A percentile compares a stretch with the other conserved stretches of the same genome.
These are phyloP conservation scores for Camellia japonica DNA, from an alignment of 148 eudicot genomes.

Conservation along the genomic window DNA sequence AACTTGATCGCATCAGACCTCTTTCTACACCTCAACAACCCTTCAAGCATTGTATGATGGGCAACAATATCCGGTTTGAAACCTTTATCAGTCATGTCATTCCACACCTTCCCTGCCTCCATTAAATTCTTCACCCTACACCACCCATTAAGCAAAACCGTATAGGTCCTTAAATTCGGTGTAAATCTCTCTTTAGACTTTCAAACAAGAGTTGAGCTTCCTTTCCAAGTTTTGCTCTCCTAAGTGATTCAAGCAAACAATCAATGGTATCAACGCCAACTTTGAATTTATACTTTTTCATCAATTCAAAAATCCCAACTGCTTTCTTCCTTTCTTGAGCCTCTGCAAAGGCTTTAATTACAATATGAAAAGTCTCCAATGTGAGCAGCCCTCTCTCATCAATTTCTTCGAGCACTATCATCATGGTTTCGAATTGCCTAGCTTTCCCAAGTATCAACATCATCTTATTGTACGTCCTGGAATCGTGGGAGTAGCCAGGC, in stretches of 20 bases:
- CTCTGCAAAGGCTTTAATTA: slow-evolving; percentile 63
- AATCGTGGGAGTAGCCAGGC: slow-evolving; percentile 54
- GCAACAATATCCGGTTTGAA: slow-evolving; percentile 73
- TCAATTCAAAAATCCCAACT: slow-evolving; percentile 72
- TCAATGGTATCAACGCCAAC: slow-evolving; percentile 65
- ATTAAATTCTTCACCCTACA: slow-evolving; percentile 67
- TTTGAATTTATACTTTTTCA: slow-evolving; percentile 71
- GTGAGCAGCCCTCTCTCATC: slow-evolving; percentile 69
- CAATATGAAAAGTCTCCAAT: slow-evolving; percentile 61
- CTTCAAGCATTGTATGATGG: slow-evolving; percentile 81
- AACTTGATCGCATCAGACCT: slow-evolving; percentile 74
- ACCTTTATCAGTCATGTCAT: slow-evolving; percentile 79
- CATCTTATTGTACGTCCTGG: slow-evolving; percentile 70
- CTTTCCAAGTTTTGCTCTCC: slow-evolving; percentile 66
- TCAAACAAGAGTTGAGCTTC: slow-evolving; percentile 72
- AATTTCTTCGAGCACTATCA: slow-evolving; percentile 75
- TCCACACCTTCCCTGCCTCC: slow-evolving; percentile 88
- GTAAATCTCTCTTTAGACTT: slow-evolving; percentile 56
- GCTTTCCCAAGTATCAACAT: slow-evolving; percentile 71
- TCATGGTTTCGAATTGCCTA: slow-evolving; percentile 86
- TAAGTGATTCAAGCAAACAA: slow-evolving; percentile 63
- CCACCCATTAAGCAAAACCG: slow-evolving; percentile 78
- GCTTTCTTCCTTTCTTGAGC: slow-evolving; percentile 81
- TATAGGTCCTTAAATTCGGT: slow-evolving; percentile 52
- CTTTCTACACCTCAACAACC: slow-evolving; percentile 64